Percentiles rank a stretch among this genome's conserved stretches.
Evolutionary conservation across 2,329 filamentous ascomycete species (phyloP).

Genomic region (Calcarisporium arbuscula): DNA sequence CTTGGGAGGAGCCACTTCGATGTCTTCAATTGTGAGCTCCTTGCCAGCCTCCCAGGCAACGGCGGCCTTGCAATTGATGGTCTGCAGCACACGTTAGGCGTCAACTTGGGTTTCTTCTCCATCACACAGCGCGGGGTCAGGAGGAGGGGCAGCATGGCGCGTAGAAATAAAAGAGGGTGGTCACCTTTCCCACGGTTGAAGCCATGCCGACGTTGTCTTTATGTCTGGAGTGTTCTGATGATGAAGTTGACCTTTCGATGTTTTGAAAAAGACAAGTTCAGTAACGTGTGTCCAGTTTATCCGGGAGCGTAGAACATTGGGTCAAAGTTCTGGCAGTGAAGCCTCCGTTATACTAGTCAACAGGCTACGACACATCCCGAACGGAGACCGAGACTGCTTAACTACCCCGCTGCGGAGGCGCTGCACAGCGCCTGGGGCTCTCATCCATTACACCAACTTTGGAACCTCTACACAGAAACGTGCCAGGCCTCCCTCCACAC

Average conservation of each 20-base stretch:
- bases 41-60: constrained; percentile 96
- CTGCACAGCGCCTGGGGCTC: no score
- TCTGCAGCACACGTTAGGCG: constrained; percentile 43
- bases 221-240: neutral
- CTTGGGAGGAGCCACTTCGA: constrained; percentile 83
- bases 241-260: neutral
- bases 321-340: no score
- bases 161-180: constrained; percentile 8
- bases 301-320: neutral
- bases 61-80: constrained; percentile 94
- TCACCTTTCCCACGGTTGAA: constrained; percentile 47
- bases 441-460: no score
- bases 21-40: constrained; percentile 79
- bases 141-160: constrained; percentile 15
- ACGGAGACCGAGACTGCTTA: no score
- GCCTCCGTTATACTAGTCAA: no score
- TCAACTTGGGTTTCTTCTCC: constrained; percentile 14
- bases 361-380: no score
- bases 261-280: constrained; percentile 3
- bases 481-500: no score
- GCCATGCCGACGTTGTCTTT: constrained; percentile 37
- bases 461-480: no score
- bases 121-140: no score
- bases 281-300: constrained; percentile 19
- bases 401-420: constrained; percentile 8